Percentiles rank a stretch among this genome's conserved stretches.
Evolutionary conservation across 2,329 filamentous ascomycete genomes (phyloP).

Genomic region (Ophiostoma fasciatum): DNA sequence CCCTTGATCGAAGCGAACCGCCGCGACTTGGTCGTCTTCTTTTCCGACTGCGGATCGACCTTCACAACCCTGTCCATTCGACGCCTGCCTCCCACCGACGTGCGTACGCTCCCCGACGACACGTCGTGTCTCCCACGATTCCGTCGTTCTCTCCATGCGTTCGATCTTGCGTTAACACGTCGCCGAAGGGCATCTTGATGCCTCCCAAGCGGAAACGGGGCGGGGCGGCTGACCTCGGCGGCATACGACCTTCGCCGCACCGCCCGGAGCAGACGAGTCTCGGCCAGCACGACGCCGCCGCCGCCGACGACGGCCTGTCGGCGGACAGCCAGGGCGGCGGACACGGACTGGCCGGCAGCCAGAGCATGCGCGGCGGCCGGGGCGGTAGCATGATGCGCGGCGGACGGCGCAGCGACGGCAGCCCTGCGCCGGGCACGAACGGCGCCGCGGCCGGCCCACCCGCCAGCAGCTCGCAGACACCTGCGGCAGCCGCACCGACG

Average conservation of each 20-base stretch:
- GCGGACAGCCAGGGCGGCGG: no score
- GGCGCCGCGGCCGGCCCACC: no score
- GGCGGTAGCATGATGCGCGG: no score
- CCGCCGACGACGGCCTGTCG: no score
- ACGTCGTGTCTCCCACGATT: neutral
- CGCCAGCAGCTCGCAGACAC: no score
- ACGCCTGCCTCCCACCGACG: no score
- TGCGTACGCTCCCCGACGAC: conserved; percentile 3
- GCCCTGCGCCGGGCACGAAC: conserved; percentile 7
- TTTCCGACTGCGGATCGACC: no score
- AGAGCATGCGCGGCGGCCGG: conserved; percentile 23
- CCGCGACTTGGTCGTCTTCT: no score
- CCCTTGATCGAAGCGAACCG: no score
- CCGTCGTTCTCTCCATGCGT: neutral
- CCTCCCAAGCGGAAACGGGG: conserved; percentile 45
- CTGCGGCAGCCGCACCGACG: no score
- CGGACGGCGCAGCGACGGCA: conserved; percentile 25
- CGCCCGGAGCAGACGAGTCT: conserved; percentile 41
- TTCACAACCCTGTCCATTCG: no score
- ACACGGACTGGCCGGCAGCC: no score
- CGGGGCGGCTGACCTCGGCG: conserved; percentile 29
- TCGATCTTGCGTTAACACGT: conserved; percentile 5
- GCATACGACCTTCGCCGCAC: conserved; percentile 44
- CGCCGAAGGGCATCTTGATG: conserved; percentile 24
- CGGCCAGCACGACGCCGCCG: conserved; percentile 42